Evolutionary conservation across 148 eudicot species (phyloP), one percentile per base, ranked within the genome.

Genomic region (Simmondsia chinensis): DNA sequence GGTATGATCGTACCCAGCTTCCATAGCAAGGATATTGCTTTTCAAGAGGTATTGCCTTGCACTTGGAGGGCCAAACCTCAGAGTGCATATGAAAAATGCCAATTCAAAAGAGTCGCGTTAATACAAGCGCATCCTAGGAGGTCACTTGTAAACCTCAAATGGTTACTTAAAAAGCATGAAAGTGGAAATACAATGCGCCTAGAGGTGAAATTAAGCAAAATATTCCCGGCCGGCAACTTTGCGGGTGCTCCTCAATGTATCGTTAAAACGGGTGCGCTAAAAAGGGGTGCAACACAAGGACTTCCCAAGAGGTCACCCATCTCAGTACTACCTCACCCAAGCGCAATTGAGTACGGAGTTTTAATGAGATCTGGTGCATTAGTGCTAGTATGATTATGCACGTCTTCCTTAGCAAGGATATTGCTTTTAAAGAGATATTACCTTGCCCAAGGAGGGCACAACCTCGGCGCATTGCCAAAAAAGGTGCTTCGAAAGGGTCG

Each of bases 351-450:
- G 12, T 33, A 14, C 10, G 36, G 12, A 33, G 76, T 66, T 66
- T 57, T 57, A 43, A 71, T 66, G 54, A 57, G 65, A 71, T 71
- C 50, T 59, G 72, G 54, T 66, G 72, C 65, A 57, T 66, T 71
- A 66, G 68, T 71, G 72, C 65, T 65, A 45, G 71, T 70, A 70
- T 71, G 76, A 60, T 70, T n/a, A n/a, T n/a, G n/a, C n/a, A n/a
- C n/a, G n/a, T n/a, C n/a, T n/a, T n/a, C n/a, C n/a, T n/a, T n/a
- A n/a, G n/a, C n/a, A n/a, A n/a, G n/a, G n/a, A n/a, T n/a, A n/a
- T n/a, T n/a, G n/a, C n/a, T n/a, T n/a, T n/a, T n/a, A n/a, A n/a
- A n/a, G n/a, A n/a, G n/a, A n/a, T n/a, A n/a, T n/a, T n/a, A n/a
- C n/a, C n/a, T n/a, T n/a, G n/a, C n/a, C n/a, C n/a, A n/a, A n/a